Evolutionary conservation across 495 filamentous ascomycete species (phyloP).

Genomic region (Elasticomyces elasticus): DNA sequence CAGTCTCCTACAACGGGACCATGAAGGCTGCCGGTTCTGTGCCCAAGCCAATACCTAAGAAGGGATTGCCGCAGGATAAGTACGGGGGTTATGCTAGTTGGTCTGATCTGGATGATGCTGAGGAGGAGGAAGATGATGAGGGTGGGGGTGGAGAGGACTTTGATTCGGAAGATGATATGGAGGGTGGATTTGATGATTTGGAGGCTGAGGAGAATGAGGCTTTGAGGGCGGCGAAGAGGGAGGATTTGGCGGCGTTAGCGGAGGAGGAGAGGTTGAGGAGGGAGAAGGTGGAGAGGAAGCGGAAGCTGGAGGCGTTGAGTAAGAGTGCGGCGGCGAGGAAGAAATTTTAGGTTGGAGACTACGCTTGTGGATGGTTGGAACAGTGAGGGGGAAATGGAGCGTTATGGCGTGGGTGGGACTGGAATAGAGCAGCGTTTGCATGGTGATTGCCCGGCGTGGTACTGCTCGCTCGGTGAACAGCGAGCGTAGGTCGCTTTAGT

Average conservation of each 20-base stretch:
- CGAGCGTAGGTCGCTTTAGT: too few relatives aligned
- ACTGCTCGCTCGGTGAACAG: too few relatives aligned
- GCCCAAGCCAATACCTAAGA: constrained; percentile 12
- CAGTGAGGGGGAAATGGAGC: neutral
- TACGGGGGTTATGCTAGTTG: constrained; percentile 30
- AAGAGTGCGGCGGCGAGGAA: constrained; percentile 12
- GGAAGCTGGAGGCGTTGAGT: constrained; percentile 15
- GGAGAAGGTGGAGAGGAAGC: constrained; percentile 47
- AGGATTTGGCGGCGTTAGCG: constrained; percentile 49
- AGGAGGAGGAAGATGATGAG: constrained; percentile 36
- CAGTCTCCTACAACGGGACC: constrained; percentile 32
- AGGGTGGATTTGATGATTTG: constrained; percentile 51
- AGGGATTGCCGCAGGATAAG: constrained; percentile 18
- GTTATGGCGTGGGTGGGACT: neutral
- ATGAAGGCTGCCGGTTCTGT: constrained; percentile 14
- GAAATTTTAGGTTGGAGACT: constrained; percentile 9
- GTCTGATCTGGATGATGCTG: constrained; percentile 25
- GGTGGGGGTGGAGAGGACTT: constrained; percentile 34
- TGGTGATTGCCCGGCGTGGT: too few relatives aligned
- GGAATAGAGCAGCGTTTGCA: neutral
- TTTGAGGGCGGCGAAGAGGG: constrained; percentile 41
- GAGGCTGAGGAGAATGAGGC: constrained; percentile 48
- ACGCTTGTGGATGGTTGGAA: neutral
- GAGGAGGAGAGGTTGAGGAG: constrained; percentile 45
- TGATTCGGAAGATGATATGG: constrained; percentile 57